Percentiles rank a stretch among this genome's conserved stretches.
Conservation (phyloP, 2,329 filamentous ascomycete genomes). For the Leptographium galeiforme region DNA sequence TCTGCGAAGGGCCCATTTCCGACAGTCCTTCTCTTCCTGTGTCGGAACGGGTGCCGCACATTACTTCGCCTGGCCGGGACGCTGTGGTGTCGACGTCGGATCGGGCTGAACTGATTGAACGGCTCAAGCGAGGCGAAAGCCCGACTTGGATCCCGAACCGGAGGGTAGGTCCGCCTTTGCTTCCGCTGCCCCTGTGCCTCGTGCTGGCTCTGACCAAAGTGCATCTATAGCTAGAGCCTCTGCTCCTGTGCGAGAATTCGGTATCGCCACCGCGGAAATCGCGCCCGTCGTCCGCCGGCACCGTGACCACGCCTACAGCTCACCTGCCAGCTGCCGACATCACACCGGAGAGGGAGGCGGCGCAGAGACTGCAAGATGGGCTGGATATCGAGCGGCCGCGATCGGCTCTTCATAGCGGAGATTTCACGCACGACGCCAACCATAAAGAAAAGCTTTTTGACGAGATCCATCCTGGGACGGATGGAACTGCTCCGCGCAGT, state of each 20-base stretch:
- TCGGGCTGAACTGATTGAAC: slow-evolving; percentile 68
- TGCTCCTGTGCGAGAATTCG: slow-evolving; percentile 22
- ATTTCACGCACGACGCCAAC: slow-evolving; percentile 37
- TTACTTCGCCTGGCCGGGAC: slow-evolving; percentile 18
- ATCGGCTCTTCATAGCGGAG: slow-evolving; percentile 58
- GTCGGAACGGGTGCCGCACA: neutral
- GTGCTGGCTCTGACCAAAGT: neutral
- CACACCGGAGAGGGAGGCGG: slow-evolving; percentile 32
- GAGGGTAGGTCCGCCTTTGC: slow-evolving; percentile 29
- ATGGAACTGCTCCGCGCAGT: slow-evolving; percentile 1
- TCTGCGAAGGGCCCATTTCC: slow-evolving; percentile 43
- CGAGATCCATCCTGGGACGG: neutral
- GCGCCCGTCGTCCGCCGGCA: slow-evolving; percentile 20
- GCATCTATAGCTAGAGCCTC: slow-evolving; percentile 23
- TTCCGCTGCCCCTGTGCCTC: slow-evolving; percentile 3
- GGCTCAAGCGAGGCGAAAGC: slow-evolving; percentile 66
- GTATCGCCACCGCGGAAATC: slow-evolving; percentile 23
- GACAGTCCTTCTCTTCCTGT: slow-evolving; percentile 18
- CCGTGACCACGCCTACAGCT: slow-evolving; percentile 11
- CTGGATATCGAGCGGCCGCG: slow-evolving; percentile 66
- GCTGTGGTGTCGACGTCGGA: slow-evolving; percentile 33
- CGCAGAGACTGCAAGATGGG: slow-evolving; percentile 36
- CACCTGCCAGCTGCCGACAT: slow-evolving; percentile 34
- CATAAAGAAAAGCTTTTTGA: neutral
- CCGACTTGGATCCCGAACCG: slow-evolving; percentile 59